Percentiles rank a stretch among this genome's conserved stretches.
Evolutionary conservation across 225 moss, liverwort and hornwort genomes (phyloP).

Genomic region (Asterella californica): DNA sequence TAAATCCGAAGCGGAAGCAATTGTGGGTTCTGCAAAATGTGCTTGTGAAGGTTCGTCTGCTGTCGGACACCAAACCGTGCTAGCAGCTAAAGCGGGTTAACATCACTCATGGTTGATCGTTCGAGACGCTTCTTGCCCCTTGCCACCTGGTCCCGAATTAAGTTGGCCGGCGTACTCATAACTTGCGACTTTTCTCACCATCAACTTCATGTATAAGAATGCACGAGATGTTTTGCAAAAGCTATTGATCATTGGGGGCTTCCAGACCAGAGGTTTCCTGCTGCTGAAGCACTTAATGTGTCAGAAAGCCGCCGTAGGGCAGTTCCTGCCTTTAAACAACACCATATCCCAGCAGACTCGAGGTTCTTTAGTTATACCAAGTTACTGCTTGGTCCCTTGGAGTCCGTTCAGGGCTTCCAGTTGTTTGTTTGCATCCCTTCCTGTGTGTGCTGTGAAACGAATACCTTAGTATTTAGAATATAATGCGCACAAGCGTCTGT

Average conservation of each 20-base stretch:
- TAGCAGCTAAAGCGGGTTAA: constrained; percentile 1
- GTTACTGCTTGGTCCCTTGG: not conserved
- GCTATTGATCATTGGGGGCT: not conserved
- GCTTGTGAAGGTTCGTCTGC: not conserved
- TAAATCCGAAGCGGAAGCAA: not conserved
- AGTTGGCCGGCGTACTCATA: not conserved
- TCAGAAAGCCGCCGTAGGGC: not conserved
- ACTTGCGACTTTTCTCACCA: not conserved
- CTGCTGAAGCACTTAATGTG: not conserved
- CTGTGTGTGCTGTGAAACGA: not conserved
- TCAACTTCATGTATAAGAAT: not conserved
- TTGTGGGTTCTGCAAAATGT: not conserved
- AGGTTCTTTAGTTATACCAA: not conserved
- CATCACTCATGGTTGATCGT: not conserved
- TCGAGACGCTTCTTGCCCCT: not conserved
- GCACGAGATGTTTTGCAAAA: not conserved
- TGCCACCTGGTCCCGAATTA: not conserved
- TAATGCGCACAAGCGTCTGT: not conserved
- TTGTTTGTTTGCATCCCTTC: not conserved
- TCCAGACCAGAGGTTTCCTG: not conserved
- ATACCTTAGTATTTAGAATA: no score
- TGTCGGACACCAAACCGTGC: not conserved
- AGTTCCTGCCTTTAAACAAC: not conserved
- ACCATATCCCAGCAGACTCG: not conserved
- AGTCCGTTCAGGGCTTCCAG: not conserved